Percentiles rank a stretch among this genome's conserved stretches.
Evolutionary conservation across 169 alveolate genomes (phyloP).

Genomic region (Plasmodium cynomolgi): DNA sequence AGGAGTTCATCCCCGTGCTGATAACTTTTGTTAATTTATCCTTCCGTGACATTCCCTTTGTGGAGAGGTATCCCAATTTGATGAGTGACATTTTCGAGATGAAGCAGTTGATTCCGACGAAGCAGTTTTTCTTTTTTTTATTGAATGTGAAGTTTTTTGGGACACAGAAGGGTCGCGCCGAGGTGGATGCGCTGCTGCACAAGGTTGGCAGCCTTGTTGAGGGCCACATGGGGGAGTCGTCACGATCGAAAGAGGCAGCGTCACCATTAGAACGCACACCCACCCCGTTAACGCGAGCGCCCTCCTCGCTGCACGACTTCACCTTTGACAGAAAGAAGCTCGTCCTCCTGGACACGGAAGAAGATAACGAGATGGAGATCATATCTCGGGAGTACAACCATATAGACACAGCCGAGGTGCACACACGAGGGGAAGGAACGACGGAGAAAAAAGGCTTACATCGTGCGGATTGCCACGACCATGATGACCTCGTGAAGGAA

Average conservation of each 20-base stretch:
- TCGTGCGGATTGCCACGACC: background rate
- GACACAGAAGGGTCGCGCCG: background rate
- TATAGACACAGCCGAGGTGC: slow-evolving; percentile 18
- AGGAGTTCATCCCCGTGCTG: slow-evolving; percentile 8
- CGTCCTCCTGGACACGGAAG: slow-evolving; percentile 53
- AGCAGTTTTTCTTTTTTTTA: slow-evolving; percentile 16
- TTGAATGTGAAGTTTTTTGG: slow-evolving; percentile 28
- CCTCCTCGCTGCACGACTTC: slow-evolving; percentile 14
- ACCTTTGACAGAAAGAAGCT: slow-evolving; percentile 33
- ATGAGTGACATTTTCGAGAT: background rate
- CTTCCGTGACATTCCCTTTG: slow-evolving; percentile 15
- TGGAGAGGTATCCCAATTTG: slow-evolving; percentile 25
- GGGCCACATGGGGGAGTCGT: background rate
- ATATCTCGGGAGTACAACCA: slow-evolving; percentile 51
- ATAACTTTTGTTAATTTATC: slow-evolving; percentile 36
- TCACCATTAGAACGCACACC: no score
- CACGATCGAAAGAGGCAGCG: background rate
- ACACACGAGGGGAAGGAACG: background rate
- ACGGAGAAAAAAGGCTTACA: background rate
- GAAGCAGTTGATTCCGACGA: slow-evolving; percentile 5
- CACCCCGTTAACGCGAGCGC: background rate
- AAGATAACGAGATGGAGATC: slow-evolving; percentile 49
- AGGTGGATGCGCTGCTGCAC: background rate
- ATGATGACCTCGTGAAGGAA: background rate
- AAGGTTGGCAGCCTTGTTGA: background rate